phyloP scores from a whole-genome alignment of 768 basidiomycete genomes.

The Trametes maxima region DNA sequence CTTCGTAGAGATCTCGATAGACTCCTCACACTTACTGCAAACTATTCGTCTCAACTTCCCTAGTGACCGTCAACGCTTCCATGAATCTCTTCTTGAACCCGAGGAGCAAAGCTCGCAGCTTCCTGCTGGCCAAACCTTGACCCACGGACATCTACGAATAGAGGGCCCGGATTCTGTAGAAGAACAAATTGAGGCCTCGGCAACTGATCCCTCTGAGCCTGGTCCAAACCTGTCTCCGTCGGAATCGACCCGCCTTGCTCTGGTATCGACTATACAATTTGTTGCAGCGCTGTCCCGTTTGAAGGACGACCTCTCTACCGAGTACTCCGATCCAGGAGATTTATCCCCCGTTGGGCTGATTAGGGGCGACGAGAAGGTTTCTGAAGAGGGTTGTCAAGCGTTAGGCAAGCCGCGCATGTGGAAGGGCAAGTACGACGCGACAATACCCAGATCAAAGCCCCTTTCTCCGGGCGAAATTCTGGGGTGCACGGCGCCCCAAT shows the following conservation, averaged over 20 bases:
- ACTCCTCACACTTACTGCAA: conserved; percentile 78
- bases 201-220: neutral
- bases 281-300: conserved; percentile 89
- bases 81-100: conserved; percentile 59
- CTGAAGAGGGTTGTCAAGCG: conserved; percentile 14
- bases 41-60: conserved; percentile 92
- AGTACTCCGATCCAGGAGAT: conserved; percentile 31
- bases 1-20: conserved; percentile 96
- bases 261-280: conserved; percentile 98
- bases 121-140: conserved; percentile 46
- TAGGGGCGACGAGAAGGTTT: conserved; percentile 9
- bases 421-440: conserved; percentile 70
- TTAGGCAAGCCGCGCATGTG: conserved; percentile 38
- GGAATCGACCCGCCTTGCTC: conserved; percentile 70
- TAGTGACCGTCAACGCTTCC: conserved; percentile 66
- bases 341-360: conserved; percentile 18
- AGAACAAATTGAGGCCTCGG: conserved; percentile 20
- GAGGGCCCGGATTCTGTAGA: conserved; percentile 41
- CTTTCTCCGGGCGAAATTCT: conserved; percentile 96
- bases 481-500: conserved; percentile 91
- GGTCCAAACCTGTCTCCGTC: neutral
- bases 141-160: conserved; percentile 58
- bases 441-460: conserved; percentile 86
- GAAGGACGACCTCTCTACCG: conserved; percentile 70
- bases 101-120: conserved; percentile 51